Percentiles rank a stretch among this genome's conserved stretches.
phyloP scores from a whole-genome alignment of 768 basidiomycete species.

The Lentinula sp. region DNA sequence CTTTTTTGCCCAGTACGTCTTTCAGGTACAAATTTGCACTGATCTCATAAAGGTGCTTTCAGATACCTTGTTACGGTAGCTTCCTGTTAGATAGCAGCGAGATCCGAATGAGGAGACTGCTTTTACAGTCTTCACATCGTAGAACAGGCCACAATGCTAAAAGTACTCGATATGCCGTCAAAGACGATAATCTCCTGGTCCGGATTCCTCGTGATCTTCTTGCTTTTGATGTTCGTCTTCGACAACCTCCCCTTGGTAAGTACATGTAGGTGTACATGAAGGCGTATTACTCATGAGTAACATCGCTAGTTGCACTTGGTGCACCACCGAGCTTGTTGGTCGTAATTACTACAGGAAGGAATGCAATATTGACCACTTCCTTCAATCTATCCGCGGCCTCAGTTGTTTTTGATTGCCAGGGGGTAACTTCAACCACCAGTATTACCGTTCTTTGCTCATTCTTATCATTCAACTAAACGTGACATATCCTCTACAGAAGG shows the following conservation, averaged over 20 bases:
- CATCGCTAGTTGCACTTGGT: conserved; percentile 57
- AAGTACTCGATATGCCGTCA: conserved; percentile 15
- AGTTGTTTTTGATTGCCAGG: conserved; percentile 41
- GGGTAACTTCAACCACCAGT: conserved; percentile 31
- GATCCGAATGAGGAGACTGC: conserved; percentile 55
- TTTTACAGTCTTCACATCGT: conserved; percentile 60
- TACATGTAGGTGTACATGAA: not conserved
- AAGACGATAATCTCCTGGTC: conserved; percentile 38
- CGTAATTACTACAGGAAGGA: conserved; percentile 62
- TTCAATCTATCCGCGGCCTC: conserved; percentile 52
- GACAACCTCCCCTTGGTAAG: conserved; percentile 48
- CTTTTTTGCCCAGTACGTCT: conserved; percentile 69
- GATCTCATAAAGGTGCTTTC: conserved; percentile 1
- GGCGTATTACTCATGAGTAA: not conserved
- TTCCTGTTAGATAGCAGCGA: conserved; percentile 67
- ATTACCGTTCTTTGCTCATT: not conserved
- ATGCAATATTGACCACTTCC: conserved; percentile 48
- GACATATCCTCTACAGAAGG: not conserved
- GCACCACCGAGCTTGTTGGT: conserved; percentile 48
- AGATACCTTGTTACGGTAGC: conserved; percentile 69
- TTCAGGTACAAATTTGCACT: not conserved
- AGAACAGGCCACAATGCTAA: conserved; percentile 21
- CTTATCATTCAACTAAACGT: not conserved
- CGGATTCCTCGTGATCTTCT: conserved; percentile 56
- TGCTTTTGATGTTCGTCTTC: conserved; percentile 58